These are phyloP conservation scores for Ascochyta pisi DNA, from an alignment of 2,329 filamentous ascomycete genomes.

Conservation along the genomic window DNA sequence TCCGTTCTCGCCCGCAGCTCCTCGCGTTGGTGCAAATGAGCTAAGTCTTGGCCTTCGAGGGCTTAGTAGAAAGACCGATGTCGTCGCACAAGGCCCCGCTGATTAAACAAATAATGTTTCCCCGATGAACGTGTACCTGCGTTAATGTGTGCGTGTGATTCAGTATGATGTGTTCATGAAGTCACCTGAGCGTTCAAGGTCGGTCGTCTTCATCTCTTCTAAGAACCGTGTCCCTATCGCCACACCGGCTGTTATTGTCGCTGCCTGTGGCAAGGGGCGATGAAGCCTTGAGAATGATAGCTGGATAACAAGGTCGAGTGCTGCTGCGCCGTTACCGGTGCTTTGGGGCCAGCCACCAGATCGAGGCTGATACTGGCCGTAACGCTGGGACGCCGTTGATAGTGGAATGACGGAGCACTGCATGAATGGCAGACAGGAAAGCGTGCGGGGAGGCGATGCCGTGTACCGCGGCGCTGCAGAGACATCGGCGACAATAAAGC, in stretches of 20 bases:
- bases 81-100: background rate
- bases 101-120: background rate
- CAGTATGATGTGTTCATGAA: background rate
- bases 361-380: conserved; percentile 22
- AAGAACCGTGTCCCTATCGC: background rate
- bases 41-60: background rate
- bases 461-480: conserved; percentile 9
- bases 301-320: background rate
- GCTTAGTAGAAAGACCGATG: background rate
- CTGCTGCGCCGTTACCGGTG: background rate
- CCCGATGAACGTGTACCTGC: background rate
- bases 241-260: background rate
- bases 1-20: background rate
- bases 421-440: conserved; percentile 9
- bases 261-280: background rate
- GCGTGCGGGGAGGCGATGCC: conserved; percentile 9
- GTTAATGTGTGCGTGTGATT: background rate
- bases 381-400: conserved; percentile 31
- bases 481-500: conserved; percentile 27
- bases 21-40: background rate
- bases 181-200: background rate
- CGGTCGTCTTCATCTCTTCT: background rate
- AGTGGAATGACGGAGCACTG: conserved; percentile 10
- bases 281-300: background rate
- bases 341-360: conserved; percentile 12